A percentile compares a stretch with the other conserved stretches of the same genome.
These are phyloP conservation scores for Stachybotrys echinatus DNA, from an alignment of 2,329 filamentous ascomycete species.

Conservation along the genomic window DNA sequence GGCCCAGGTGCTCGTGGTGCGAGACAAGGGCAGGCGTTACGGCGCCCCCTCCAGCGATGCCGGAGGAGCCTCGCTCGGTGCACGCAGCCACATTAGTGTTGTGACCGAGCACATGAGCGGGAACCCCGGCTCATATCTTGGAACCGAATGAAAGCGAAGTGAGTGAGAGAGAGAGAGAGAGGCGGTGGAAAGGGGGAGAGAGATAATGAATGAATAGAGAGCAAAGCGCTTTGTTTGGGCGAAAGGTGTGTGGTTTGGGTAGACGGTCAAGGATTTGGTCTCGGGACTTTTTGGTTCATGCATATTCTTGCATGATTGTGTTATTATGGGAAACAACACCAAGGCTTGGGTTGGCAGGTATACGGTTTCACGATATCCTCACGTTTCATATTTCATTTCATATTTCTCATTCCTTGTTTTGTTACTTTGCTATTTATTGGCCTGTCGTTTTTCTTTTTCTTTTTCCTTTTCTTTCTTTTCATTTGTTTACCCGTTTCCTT, in stretches of 20 bases:
- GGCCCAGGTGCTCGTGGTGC: slow-evolving; percentile 82
- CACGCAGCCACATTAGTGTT: slow-evolving; percentile 31
- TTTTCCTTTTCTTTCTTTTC: slow-evolving; percentile 7
- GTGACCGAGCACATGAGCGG: slow-evolving; percentile 25
- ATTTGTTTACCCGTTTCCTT: slow-evolving; percentile 6
- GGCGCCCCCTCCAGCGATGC: slow-evolving; percentile 46
- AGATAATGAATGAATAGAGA: not conserved
- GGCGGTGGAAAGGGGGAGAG: not conserved
- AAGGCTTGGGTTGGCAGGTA: not conserved
- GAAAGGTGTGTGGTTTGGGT: not conserved
- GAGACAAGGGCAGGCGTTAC: slow-evolving; percentile 32
- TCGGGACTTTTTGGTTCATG: not conserved
- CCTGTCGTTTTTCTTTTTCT: slow-evolving; percentile 4
- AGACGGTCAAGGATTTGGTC: not conserved
- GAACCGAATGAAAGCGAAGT: not conserved
- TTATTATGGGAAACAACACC: not conserved
- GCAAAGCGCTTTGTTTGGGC: not conserved
- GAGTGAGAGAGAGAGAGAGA: not conserved
- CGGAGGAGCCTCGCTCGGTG: slow-evolving; percentile 38
- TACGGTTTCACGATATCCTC: slow-evolving; percentile 11
- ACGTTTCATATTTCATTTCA: slow-evolving; percentile 7
- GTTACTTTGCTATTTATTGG: not conserved
- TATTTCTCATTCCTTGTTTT: slow-evolving; percentile 5
- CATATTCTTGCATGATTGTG: slow-evolving; percentile 5
- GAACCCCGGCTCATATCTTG: slow-evolving; percentile 22